Percentiles rank a stretch among this genome's conserved stretches.
Evolutionary conservation across 2,329 filamentous ascomycete species (phyloP).

Genomic region (Fusarium illudens): DNA sequence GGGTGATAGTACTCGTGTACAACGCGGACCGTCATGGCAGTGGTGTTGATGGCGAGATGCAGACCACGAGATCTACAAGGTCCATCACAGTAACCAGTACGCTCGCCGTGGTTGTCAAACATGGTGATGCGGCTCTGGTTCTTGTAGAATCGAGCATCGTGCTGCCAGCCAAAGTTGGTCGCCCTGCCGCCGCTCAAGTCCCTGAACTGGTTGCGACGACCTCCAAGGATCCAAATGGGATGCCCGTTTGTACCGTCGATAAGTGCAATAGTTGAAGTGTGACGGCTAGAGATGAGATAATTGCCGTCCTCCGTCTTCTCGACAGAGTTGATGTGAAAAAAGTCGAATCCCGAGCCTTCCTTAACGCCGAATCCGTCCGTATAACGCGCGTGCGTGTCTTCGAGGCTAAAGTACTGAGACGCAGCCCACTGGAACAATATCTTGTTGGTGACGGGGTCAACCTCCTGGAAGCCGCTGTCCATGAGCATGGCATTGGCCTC

Average conservation of each 20-base stretch:
- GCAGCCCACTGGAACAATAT: slow-evolving; percentile 51
- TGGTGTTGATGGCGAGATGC: slow-evolving; percentile 42
- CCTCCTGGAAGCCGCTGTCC: slow-evolving; percentile 52
- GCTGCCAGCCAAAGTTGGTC: slow-evolving; percentile 51
- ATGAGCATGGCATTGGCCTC: slow-evolving; percentile 43
- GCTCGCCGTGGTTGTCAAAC: slow-evolving; percentile 51
- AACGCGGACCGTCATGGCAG: slow-evolving; percentile 42
- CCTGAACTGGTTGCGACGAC: slow-evolving; percentile 46
- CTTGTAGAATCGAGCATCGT: slow-evolving; percentile 48
- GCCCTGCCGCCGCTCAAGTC: slow-evolving; percentile 48
- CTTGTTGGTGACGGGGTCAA: slow-evolving; percentile 49
- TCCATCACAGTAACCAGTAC: slow-evolving; percentile 40
- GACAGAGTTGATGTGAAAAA: slow-evolving; percentile 51
- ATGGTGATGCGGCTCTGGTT: slow-evolving; percentile 46
- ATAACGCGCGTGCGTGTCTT: slow-evolving; percentile 41
- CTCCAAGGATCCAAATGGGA: slow-evolving; percentile 50
- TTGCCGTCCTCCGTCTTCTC: slow-evolving; percentile 45
- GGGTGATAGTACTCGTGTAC: slow-evolving; percentile 45
- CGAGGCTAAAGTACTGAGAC: slow-evolving; percentile 43
- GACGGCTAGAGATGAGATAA: slow-evolving; percentile 49
- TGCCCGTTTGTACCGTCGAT: slow-evolving; percentile 44
- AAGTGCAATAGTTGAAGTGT: slow-evolving; percentile 44
- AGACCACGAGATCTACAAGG: slow-evolving; percentile 44
- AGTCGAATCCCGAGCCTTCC: slow-evolving; percentile 47
- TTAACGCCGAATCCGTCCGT: slow-evolving; percentile 43